A percentile compares a stretch with the other conserved stretches of the same genome.
These are phyloP conservation scores for Ogataea saltuana DNA, from an alignment of 805 yeast species.

Conservation along the genomic window DNA sequence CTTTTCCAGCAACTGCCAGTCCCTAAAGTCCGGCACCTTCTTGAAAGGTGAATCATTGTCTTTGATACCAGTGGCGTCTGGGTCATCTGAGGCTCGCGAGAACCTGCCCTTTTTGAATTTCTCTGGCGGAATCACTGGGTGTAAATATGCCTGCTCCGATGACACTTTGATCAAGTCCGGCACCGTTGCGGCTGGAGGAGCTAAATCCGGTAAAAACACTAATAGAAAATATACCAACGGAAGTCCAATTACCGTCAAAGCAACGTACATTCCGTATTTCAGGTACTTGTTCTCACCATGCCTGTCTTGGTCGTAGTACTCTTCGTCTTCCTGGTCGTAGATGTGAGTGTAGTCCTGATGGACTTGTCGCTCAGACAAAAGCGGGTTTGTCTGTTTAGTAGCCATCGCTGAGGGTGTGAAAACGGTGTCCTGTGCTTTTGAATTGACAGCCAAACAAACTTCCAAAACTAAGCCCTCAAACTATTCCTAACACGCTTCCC, in stretches of 20 bases:
- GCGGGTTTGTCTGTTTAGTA: neutral
- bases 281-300: slow-evolving; percentile 9
- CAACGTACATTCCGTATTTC: slow-evolving; percentile 13
- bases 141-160: slow-evolving; percentile 27
- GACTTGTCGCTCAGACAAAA: neutral
- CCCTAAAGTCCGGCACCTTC: slow-evolving; percentile 27
- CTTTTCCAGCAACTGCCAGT: slow-evolving; percentile 22
- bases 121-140: slow-evolving; percentile 30
- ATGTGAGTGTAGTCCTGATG: neutral
- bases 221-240: slow-evolving; percentile 32
- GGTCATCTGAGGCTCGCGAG: slow-evolving; percentile 14
- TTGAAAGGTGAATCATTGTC: slow-evolving; percentile 31
- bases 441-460: no score
- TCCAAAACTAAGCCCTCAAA: no score
- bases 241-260: slow-evolving; percentile 16
- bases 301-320: slow-evolving; percentile 23
- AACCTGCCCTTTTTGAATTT: slow-evolving; percentile 2
- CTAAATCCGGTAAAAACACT: slow-evolving; percentile 34
- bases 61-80: slow-evolving; percentile 7
- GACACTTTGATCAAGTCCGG: slow-evolving; percentile 30
- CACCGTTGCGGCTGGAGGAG: slow-evolving; percentile 34
- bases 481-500: no score
- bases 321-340: slow-evolving; percentile 3
- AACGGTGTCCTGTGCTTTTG: neutral
- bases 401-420: neutral